Base-by-base conservation (phyloP, 768 basidiomycete genomes). In the Lentinula edodes region DNA sequence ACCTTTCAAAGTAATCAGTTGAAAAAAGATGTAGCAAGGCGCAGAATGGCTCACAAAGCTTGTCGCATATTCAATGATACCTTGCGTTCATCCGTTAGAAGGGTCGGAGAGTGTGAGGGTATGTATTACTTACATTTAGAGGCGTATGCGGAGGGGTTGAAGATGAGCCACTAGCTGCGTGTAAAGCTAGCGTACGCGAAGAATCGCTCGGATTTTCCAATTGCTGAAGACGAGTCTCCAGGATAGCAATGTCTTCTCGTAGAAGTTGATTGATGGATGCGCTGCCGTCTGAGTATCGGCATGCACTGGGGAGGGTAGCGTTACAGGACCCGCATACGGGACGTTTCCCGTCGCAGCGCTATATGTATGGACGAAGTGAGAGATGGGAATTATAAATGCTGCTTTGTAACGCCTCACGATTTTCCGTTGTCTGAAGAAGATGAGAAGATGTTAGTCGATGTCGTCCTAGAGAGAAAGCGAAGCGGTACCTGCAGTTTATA, bases 201-300 rank as follows among this genome's bases (percentile, higher is more conserved):
- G 45, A 28, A 0, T 62, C 64, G 0, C 61, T 65, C 0, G 76
- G 72, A 52, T 73, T 60, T 60, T 75, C 72, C 5, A 77, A 45
- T 28, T 76, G 72, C 35, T 68, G 63, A 1, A 82, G 70, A 20
- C 80, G 75, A 20, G 71, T 69, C 62, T 73, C 73, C 15, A 82
- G 66, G 12, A 73, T 70, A 0, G 71, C 66, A 10, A 82, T 67
- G 9, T 80, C 70, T 18, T 78, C 76, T 64, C 18, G 50, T 23
- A 60, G 38, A 10, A 20, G 12, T 65, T 35, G 54, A 34, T 36
- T 8, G 2, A 18, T 13, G 3, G 67, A 63, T 1, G 64, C 55
- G 12, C 65, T 62, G 36, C 64, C 65, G 32, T 68, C 67, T 2
- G 62, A 63, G 20, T 62, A 68, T 59, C 66, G 63, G 43, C 67